Evolutionary conservation across 352 stramenopile species (phyloP).

Genomic region (Phytopythium delawarense): DNA sequence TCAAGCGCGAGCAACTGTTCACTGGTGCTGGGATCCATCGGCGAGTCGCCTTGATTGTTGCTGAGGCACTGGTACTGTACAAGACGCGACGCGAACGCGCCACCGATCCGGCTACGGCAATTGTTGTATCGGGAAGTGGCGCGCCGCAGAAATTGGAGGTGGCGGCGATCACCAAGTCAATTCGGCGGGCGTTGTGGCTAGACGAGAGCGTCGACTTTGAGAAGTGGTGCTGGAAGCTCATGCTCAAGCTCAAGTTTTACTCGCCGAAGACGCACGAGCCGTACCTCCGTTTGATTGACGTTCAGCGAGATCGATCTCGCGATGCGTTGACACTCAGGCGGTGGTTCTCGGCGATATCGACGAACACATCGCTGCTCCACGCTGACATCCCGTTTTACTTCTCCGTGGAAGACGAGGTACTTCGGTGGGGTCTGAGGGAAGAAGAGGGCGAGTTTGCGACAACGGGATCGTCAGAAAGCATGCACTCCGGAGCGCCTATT

Average conservation of each 20-base stretch:
- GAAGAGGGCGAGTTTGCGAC: background rate
- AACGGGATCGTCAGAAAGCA: background rate
- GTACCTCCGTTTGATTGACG: constrained; percentile 62
- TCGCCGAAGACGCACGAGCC: constrained; percentile 61
- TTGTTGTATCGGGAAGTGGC: constrained; percentile 37
- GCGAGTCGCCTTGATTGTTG: constrained; percentile 73
- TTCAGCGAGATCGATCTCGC: constrained; percentile 65
- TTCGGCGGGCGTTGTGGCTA: constrained; percentile 65
- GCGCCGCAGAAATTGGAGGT: constrained; percentile 52
- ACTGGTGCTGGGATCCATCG: constrained; percentile 68
- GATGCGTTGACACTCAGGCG: constrained; percentile 70
- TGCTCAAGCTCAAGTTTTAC: constrained; percentile 84
- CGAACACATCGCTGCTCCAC: constrained; percentile 4
- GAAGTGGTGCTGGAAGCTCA: constrained; percentile 81
- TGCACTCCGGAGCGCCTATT: constrained; percentile 7
- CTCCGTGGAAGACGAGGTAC: constrained; percentile 37
- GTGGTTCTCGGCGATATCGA: constrained; percentile 56
- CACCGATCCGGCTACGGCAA: constrained; percentile 30
- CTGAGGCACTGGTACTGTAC: constrained; percentile 70
- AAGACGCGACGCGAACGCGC: constrained; percentile 40
- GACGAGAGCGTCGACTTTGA: constrained; percentile 70
- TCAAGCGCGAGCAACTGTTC: constrained; percentile 59
- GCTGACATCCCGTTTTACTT: constrained; percentile 45
- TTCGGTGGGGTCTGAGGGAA: background rate
- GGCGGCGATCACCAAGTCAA: constrained; percentile 63